Base-by-base conservation (phyloP, 2,329 filamentous ascomycete species). In the Phialophora verrucosa region DNA sequence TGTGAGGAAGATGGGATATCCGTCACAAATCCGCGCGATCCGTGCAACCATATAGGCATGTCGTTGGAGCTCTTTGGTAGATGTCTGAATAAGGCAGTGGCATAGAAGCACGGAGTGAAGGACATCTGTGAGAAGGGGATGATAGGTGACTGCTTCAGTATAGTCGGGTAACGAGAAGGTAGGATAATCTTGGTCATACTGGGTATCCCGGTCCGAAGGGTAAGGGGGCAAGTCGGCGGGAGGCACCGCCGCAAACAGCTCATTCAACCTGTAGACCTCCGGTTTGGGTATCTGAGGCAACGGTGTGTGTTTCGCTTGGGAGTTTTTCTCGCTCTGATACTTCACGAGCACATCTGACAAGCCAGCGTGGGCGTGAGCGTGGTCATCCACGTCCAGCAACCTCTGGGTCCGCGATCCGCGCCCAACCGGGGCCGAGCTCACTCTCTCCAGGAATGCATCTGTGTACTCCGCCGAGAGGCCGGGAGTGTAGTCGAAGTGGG, bases 1-100 rank as follows among this genome's bases (percentile, higher is more conserved):
- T 0, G 88, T 84, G 69, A 93, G 88, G 74, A 96, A 94, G 57
- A 94, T 85, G 0, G 92, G 92, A 72, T 92, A 93, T 3, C 91
- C 91, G 73, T 95, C 90, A 57, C 87, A 88, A 27, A 95, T 83
- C 23, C 91, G 85, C 4, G 87, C 84, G 1, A 95, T 83, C 4
- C 91, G 88, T 17, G 91, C 90, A 4, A 90, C 91, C 85, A 93
- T 95, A 80, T 92, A 85, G 0, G 91, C 91, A 75, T 95, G 91
- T 42, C 91, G 90, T 58, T 88, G 86, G 38, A 93, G 85, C 76
- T 95, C 91, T 72, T 90, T 92, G 11, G 86, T 77, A 0, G 91
- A 90, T 0, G 92, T 96, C 77, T 94, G 91, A 7, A 91, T 79
- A 10, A 96, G 85, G n/a, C 86, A 86, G 77, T 96, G 92, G 71